Evolutionary conservation across 768 basidiomycete genomes (phyloP), one percentile per base, ranked within the genome.

Genomic region (Tulasnella sp.): DNA sequence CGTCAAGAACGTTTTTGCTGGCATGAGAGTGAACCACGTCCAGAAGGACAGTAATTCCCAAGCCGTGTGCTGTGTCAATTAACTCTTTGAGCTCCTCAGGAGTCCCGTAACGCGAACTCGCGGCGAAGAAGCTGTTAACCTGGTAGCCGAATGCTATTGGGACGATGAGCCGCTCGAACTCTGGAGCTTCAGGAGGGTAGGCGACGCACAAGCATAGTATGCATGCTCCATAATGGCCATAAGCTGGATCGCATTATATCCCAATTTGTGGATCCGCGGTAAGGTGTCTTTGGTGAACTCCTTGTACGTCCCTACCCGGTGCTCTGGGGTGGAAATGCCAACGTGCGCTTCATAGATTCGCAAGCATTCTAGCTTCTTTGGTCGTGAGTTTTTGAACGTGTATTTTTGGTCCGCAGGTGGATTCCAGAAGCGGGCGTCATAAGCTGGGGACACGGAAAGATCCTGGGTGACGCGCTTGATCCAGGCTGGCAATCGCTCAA

Each of bases 151-250:
- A 99, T 0, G 97, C 96, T 97, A 83, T 37, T 54, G 78, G 75
- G 76, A n/a, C 46, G 48, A 76, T 76, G 34, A 76, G 54, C 48
- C 3, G 40, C 40, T 75, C 41, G 20, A 41, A 28, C 44, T n/a
- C 24, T 24, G 22, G 44, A 37, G 24, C 16, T 18, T 4, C 20
- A 31, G 18, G n/a, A 14, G 77, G 31, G 1, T 72, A 5, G 20
- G 31, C 8, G 72, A n/a, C 76, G 87, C 94, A 96, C 96, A 98
- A 82, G 96, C 96, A 86, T 98, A 98, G 86, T 98, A 98, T 2
- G 97, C 94, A 85, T 98, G 96, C 85, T 98, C 96, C 96, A 98
- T 97, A 81, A 98, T 89, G 22, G 96, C 98, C 98, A 99, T 99
- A 83, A 99, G 89, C 86, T 99, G 98, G 82, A 99, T 98, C 78